Conservation (phyloP, 495 filamentous ascomycete species). For the Pseudomonodictys pantanalensis region DNA sequence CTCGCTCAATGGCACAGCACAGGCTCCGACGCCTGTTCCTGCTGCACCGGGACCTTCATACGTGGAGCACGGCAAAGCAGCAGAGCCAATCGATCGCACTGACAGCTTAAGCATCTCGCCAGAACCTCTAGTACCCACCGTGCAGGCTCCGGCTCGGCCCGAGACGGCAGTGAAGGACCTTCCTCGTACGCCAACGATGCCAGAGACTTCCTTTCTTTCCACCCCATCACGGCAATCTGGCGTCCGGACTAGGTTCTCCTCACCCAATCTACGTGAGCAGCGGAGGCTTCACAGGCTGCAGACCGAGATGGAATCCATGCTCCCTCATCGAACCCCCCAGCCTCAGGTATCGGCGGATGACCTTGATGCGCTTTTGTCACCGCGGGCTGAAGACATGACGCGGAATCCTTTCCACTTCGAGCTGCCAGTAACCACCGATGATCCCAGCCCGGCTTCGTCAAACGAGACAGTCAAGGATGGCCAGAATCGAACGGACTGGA, state of each 20-base stretch:
- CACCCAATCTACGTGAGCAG: slow-evolving; percentile 40
- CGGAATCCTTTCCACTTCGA: slow-evolving; percentile 43
- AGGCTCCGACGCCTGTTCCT: background rate
- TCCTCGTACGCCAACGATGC: background rate
- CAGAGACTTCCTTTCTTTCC: slow-evolving; percentile 10
- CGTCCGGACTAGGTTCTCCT: slow-evolving; percentile 38
- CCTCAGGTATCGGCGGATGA: slow-evolving; percentile 20
- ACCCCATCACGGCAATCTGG: slow-evolving; percentile 15
- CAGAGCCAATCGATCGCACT: slow-evolving; percentile 1
- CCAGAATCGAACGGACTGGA: slow-evolving; percentile 14
- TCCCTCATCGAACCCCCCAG: slow-evolving; percentile 30
- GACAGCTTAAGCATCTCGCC: slow-evolving; percentile 21
- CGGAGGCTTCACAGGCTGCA: slow-evolving; percentile 39
- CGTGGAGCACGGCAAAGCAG: background rate
- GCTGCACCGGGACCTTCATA: background rate
- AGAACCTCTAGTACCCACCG: background rate
- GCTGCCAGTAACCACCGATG: slow-evolving; percentile 9
- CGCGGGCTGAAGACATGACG: slow-evolving; percentile 45
- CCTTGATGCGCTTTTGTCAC: slow-evolving; percentile 41
- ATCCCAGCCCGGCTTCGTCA: slow-evolving; percentile 24
- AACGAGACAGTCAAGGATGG: slow-evolving; percentile 32
- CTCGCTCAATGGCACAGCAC: slow-evolving; percentile 26
- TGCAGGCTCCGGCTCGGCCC: background rate
- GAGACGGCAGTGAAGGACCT: background rate
- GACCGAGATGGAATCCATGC: slow-evolving; percentile 35